A percentile compares a stretch with the other conserved stretches of the same genome.
Conservation (phyloP, 345 rosid species). For the Corymbia maculata region DNA sequence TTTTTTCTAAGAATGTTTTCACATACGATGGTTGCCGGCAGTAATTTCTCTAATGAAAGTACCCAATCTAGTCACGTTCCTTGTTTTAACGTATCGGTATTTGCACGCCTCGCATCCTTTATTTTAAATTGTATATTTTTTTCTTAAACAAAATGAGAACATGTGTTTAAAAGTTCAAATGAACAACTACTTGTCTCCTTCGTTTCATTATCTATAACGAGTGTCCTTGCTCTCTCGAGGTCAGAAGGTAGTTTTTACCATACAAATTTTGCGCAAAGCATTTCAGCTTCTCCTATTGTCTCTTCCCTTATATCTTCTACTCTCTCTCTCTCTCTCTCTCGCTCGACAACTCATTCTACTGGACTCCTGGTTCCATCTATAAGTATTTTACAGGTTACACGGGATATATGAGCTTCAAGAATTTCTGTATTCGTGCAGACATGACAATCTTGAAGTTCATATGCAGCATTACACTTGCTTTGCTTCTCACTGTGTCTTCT, state of each 20-base stretch:
- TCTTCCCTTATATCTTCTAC: background rate
- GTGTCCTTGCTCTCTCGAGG: background rate
- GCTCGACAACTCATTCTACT: background rate
- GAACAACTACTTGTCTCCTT: too few relatives aligned
- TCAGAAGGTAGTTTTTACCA: background rate
- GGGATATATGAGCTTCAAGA: background rate
- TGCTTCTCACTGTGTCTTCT: background rate
- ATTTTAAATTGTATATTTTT: too few relatives aligned
- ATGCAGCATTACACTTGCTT: background rate
- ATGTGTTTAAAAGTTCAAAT: too few relatives aligned
- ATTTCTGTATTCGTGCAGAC: background rate
- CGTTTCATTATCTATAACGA: background rate
- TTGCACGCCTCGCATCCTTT: too few relatives aligned
- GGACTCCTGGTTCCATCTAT: background rate
- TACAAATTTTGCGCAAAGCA: background rate
- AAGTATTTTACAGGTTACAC: background rate
- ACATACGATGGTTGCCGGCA: too few relatives aligned
- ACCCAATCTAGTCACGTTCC: too few relatives aligned
- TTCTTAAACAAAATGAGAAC: too few relatives aligned
- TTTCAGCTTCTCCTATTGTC: background rate
- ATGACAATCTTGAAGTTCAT: background rate
- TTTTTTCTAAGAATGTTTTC: too few relatives aligned
- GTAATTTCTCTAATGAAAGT: too few relatives aligned
- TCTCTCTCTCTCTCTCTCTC: background rate
- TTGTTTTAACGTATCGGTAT: too few relatives aligned